Evolutionary conservation across 1,139 yeast genomes (phyloP), one percentile per base, ranked within the genome.

Genomic region (Yamadazyma atmosphaerica): DNA sequence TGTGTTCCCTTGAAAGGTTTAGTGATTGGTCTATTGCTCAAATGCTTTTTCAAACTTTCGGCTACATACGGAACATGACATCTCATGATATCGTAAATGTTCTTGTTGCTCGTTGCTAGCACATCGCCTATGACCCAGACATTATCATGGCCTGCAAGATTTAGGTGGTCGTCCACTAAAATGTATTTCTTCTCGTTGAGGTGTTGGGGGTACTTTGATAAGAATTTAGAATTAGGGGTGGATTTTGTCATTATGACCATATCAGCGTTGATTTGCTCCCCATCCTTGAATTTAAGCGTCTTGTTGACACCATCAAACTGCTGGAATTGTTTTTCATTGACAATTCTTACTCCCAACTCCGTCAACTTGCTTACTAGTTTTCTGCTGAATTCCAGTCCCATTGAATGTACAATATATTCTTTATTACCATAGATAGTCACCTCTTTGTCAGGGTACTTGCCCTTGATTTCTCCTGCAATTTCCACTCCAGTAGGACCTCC

Each of bases 401-500:
- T 39, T 1, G 35, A 34, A 3, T 42, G 31, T 42, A 65, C 52
- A 1, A 68, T 67, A n/a, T 49, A 54, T 4, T 43, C 21, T 1
- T 51, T 30, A 4, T 68, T 69, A 10, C 66, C 55, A 42, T 51
- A 60, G 27, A 68, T 52, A 5, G 58, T 55, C 14, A 65, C 56
- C 11, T 47, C 35, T 36, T 58, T 55, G 11, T 47, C 45, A 13
- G 38, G 32, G 33, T 43, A 59, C 17, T 40, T 41, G 15, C 38
- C 43, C 3, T 60, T 68, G 18, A 68, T 47, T 40, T 68, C 74
- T 4, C 68, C 70, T 5, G 67, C 63, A 5, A 55, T 43, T 46
- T 68, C 74, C 15, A 65, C 68, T n/a, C 73, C 74, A 5, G 73
- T 63, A 9, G 65, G 47, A 4, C 74, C 74, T 18, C 68, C 74